Evolutionary conservation across 2,329 filamentous ascomycete species (phyloP).

Genomic region (Ilyonectria sp.): DNA sequence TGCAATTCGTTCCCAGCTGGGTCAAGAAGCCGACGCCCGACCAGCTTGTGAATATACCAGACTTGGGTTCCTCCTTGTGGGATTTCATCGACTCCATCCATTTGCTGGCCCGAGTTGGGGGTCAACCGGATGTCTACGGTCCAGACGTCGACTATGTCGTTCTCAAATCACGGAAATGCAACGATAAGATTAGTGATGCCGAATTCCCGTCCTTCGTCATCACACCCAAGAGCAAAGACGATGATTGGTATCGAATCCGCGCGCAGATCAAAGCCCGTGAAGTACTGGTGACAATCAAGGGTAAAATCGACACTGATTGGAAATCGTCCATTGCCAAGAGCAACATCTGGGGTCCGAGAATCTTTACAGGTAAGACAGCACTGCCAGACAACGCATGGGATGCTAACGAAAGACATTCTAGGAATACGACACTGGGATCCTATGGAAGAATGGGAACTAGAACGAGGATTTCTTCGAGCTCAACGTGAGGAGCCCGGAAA

Average conservation of each 20-base stretch:
- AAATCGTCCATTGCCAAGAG: constrained; percentile 23
- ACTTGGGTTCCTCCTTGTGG: background rate
- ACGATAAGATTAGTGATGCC: background rate
- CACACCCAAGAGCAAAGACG: constrained; percentile 28
- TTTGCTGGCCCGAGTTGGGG: background rate
- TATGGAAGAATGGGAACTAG: background rate
- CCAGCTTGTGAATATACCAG: background rate
- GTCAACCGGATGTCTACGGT: background rate
- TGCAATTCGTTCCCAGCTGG: constrained; percentile 30
- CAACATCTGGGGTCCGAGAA: constrained; percentile 42
- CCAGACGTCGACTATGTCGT: constrained; percentile 23
- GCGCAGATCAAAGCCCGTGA: constrained; percentile 35
- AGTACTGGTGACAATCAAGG: constrained; percentile 28
- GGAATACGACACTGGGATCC: background rate
- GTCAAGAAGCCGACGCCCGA: background rate
- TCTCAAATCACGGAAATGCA: constrained; percentile 29
- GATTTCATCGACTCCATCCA: background rate
- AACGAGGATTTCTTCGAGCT: background rate
- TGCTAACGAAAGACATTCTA: background rate
- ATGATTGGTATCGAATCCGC: constrained; percentile 46
- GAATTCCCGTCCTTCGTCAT: constrained; percentile 39
- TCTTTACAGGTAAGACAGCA: background rate
- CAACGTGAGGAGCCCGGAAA: background rate
- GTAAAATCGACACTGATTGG: constrained; percentile 35
- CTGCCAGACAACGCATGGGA: background rate